Evolutionary conservation across 352 stramenopile genomes (phyloP), one percentile per base, ranked within the genome.

Genomic region (Pythium scleroteichum): DNA sequence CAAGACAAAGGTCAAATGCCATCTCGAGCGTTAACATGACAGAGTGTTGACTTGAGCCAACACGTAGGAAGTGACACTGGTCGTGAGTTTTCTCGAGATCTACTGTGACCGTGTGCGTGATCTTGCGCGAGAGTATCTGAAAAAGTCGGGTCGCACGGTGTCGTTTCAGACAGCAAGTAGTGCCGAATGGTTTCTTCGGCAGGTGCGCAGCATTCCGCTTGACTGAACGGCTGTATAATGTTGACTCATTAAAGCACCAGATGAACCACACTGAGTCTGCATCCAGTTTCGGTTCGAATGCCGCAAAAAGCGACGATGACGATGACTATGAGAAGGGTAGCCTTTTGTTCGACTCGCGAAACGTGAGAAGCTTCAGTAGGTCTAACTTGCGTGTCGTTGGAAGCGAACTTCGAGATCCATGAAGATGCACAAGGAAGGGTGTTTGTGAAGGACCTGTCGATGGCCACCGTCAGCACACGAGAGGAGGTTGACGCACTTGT

Each of bases 51-150:
- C n/a, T n/a, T n/a, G n/a, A n/a, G n/a, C n/a, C n/a, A n/a, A n/a
- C n/a, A n/a, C n/a, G 16, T 64, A 92, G 85, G 80, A 87, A 70
- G 78, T 90, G 16, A 92, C 85, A 19, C 66, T 97, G 4, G 82
- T 89, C 17, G 86, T 97, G 45, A 96, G 87, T 47, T 97, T 98
- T 69, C 66, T 97, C 45, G 93, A 98, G 72, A 97, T 98, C 23
- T 98, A 98, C 73, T 96, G 90, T 47, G 93, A 98, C 57, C 87
- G 88, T 20, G 85, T 98, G 13, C 84, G 93, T 12, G 93, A 98
- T 65, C 82, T 98, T 12, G 85, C 90, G 6, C 75, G 90, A 69
- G 91, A 92, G 67, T 97, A 92, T 46, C 65, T 90, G 17, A 87
- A 88, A 59, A 92, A 90, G 56, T 79, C 76, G 39, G 76, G 78